Percentiles rank a stretch among this genome's conserved stretches.
These are phyloP conservation scores for Scheffersomyces quercinus DNA, from an alignment of 1,139 yeast species.

Conservation along the genomic window DNA sequence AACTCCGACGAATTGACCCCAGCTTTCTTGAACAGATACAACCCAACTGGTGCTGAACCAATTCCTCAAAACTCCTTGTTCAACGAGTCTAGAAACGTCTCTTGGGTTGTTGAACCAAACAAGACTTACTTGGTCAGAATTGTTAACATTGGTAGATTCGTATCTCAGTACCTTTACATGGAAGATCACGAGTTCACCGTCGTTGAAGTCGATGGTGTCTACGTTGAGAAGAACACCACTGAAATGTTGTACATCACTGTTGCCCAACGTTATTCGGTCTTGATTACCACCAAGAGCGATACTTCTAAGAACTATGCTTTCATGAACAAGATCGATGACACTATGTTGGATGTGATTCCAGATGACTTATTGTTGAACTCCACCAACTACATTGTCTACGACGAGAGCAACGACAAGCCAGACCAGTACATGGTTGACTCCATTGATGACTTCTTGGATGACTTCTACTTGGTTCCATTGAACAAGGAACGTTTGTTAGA, in stretches of 20 bases:
- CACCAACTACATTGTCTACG: slow-evolving; percentile 71
- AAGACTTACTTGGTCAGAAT: slow-evolving; percentile 79
- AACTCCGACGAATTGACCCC: slow-evolving; percentile 52
- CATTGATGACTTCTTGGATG: slow-evolving; percentile 54
- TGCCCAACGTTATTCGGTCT: slow-evolving; percentile 78
- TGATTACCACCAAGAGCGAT: slow-evolving; percentile 66
- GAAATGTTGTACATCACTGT: slow-evolving; percentile 63
- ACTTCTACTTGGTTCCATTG: slow-evolving; percentile 62
- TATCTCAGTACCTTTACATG: slow-evolving; percentile 79
- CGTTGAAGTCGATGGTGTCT: slow-evolving; percentile 81
- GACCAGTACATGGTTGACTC: slow-evolving; percentile 36
- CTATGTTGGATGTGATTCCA: slow-evolving; percentile 77
- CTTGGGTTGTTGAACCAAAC: slow-evolving; percentile 73
- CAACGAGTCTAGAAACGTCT: slow-evolving; percentile 73
- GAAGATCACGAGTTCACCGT: slow-evolving; percentile 83
- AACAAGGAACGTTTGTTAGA: slow-evolving; percentile 51
- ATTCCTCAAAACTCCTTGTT: slow-evolving; percentile 77
- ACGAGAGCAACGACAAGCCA: slow-evolving; percentile 32
- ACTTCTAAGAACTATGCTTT: slow-evolving; percentile 69
- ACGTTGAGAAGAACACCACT: slow-evolving; percentile 65
- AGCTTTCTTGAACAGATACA: slow-evolving; percentile 64
- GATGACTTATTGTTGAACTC: slow-evolving; percentile 61
- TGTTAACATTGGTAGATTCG: slow-evolving; percentile 82
- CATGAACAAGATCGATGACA: slow-evolving; percentile 72
- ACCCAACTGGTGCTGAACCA: slow-evolving; percentile 98